Evolutionary conservation across 352 stramenopile genomes (phyloP).

Genomic region (Phytopythium helicoides): DNA sequence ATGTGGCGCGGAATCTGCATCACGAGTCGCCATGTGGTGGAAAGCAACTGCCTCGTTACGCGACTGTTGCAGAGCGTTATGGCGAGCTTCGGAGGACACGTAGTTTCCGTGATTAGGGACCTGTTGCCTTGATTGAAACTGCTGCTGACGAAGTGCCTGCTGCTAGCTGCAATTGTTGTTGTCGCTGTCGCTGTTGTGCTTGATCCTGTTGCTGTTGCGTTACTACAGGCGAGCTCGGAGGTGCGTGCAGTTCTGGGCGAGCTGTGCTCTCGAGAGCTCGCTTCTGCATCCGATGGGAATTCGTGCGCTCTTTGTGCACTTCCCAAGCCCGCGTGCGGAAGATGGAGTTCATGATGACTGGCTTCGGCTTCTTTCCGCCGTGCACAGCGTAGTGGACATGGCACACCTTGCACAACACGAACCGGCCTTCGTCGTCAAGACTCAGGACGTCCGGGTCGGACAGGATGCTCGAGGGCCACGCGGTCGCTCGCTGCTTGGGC

Average conservation of each 20-base stretch:
- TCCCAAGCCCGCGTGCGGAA: constrained; percentile 55
- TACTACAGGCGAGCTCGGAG: constrained; percentile 17
- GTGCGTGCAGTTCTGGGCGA: constrained; percentile 22
- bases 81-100: neutral
- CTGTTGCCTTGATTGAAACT: neutral
- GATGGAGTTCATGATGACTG: constrained; percentile 57
- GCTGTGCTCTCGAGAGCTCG: neutral
- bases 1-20: neutral
- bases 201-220: constrained; percentile 5
- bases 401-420: constrained; percentile 56
- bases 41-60: neutral
- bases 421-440: constrained; percentile 49
- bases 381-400: constrained; percentile 55
- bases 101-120: neutral
- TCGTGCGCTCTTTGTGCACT: constrained; percentile 56
- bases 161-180: constrained; percentile 2
- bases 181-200: constrained; percentile 1
- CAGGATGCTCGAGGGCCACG: constrained; percentile 41
- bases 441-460: constrained; percentile 44
- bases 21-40: neutral
- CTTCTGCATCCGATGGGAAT: constrained; percentile 47
- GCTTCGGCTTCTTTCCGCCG: constrained; percentile 55
- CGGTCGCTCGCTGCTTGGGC: constrained; percentile 49
- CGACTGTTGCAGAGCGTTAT: neutral
- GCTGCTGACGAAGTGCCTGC: constrained; percentile 6